These are phyloP conservation scores for Claviceps fusiformis DNA, from an alignment of 2,329 filamentous ascomycete species.

Conservation along the genomic window DNA sequence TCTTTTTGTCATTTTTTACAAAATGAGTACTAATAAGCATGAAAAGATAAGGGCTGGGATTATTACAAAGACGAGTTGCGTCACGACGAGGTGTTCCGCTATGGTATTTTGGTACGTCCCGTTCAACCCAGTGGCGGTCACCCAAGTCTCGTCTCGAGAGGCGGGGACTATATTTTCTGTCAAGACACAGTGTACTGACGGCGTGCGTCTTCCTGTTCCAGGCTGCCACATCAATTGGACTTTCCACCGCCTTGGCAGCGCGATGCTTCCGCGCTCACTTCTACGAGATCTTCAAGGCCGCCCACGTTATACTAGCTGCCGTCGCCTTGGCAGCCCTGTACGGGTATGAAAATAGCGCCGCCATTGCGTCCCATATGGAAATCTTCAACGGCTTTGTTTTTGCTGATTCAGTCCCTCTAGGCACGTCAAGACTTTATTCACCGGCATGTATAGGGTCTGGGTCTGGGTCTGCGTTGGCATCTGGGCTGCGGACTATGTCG, in stretches of 20 bases:
- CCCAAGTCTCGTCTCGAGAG: background rate
- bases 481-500: slow-evolving; percentile 30
- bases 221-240: background rate
- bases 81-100: slow-evolving; percentile 2
- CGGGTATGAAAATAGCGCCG: slow-evolving; percentile 21
- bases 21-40: background rate
- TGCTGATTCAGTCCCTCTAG: background rate
- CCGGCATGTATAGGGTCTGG: slow-evolving; percentile 10
- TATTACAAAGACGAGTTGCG: slow-evolving; percentile 3
- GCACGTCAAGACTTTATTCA: slow-evolving; percentile 9
- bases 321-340: slow-evolving; percentile 30
- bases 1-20: background rate
- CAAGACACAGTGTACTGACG: background rate
- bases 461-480: slow-evolving; percentile 27
- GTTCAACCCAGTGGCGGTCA: background rate
- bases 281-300: slow-evolving; percentile 30
- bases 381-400: background rate
- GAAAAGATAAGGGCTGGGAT: slow-evolving; percentile 7
- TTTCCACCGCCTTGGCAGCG: background rate
- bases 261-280: background rate
- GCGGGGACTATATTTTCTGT: too few relatives aligned
- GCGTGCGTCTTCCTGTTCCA: background rate
- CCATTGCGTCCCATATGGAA: background rate
- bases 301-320: slow-evolving; percentile 33
- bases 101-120: slow-evolving; percentile 4